A percentile compares a stretch with the other conserved stretches of the same genome.
Evolutionary conservation across 176 grass and related monocot species (phyloP).

Genomic region (Carex parvula): DNA sequence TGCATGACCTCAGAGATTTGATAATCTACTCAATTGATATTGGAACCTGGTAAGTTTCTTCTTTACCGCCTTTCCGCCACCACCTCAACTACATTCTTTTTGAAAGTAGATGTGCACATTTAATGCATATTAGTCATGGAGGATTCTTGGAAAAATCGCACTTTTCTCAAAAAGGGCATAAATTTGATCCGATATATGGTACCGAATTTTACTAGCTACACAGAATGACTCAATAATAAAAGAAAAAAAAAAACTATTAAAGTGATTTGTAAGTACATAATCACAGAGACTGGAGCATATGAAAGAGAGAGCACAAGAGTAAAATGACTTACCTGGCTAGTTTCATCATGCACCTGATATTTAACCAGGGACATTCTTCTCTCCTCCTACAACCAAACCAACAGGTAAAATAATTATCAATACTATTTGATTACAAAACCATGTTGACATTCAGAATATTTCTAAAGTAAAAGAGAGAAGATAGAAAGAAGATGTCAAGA

Average conservation of each 20-base stretch:
- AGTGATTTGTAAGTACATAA: background rate
- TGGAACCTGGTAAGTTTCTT: constrained; percentile 22
- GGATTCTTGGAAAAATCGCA: background rate
- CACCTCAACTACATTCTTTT: constrained; percentile 4
- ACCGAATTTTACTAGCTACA: background rate
- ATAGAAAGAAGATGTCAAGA: background rate
- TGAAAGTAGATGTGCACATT: constrained; percentile 15
- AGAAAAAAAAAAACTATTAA: constrained; percentile 2
- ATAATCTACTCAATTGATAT: constrained; percentile 18
- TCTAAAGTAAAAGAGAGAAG: constrained; percentile 15
- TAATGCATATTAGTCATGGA: constrained; percentile 16
- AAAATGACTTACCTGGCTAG: constrained; percentile 99
- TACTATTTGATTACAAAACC: background rate
- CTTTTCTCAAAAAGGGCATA: background rate
- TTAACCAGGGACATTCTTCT: constrained; percentile 72
- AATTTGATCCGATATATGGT: background rate
- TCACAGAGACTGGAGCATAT: constrained; percentile 11
- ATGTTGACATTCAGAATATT: background rate
- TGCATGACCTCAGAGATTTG: background rate
- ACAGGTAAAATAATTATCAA: constrained; percentile 18
- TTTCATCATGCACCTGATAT: constrained; percentile 99
- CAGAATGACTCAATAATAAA: background rate
- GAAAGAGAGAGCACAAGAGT: constrained; percentile 37
- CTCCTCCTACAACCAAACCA: constrained; percentile 68
- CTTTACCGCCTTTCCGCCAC: constrained; percentile 3